Evolutionary conservation across 2,329 filamentous ascomycete genomes (phyloP), one percentile per base, ranked within the genome.

Genomic region (Exophiala phaeomuriformis): DNA sequence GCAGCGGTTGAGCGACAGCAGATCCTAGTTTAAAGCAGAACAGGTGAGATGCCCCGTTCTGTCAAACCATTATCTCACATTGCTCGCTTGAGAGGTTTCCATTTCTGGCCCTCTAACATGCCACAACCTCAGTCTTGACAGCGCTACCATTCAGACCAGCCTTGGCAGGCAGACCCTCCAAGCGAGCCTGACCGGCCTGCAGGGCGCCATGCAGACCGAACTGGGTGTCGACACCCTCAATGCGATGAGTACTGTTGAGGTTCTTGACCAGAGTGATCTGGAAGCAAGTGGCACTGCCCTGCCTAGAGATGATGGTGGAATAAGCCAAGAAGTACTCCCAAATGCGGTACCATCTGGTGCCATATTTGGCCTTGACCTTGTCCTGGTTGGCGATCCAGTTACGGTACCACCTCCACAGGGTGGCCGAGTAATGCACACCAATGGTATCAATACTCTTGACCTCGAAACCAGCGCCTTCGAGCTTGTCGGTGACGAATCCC

Each of bases 351-450:
- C 93, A 98, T 68, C 88, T 80, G 68, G 86, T 84, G 66, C 93
- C 93, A 69, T 97, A 97, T 80, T 96, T 97, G 68, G 87, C 89
- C 72, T 86, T 82, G 58, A 96, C 87, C 77, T 95, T 94, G 55
- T 95, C 88, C 64, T 80, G 78, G 80, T 97, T 97, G 73, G 78
- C 89, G 71, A 96, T 80, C 93, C 93, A 97, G 81, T 97, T 97
- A 63, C 93, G 81, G 78, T 97, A 97, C 93, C 93, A 97, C 68
- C 88, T 82, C 93, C 93, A 97, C 59, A 98, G 77, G 30, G 93
- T 97, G 49, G 90, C 90, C 47, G 89, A 95, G 76, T 96, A 97
- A 77, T 97, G 93, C 41, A 97, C 89, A 67, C 93, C 91, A 65
- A 97, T 81, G 42, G 91, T 97, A 71, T 98, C 93, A 60, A 95